phyloP scores from a whole-genome alignment of 2,329 filamentous ascomycete species.

The Aspergillus latus region DNA sequence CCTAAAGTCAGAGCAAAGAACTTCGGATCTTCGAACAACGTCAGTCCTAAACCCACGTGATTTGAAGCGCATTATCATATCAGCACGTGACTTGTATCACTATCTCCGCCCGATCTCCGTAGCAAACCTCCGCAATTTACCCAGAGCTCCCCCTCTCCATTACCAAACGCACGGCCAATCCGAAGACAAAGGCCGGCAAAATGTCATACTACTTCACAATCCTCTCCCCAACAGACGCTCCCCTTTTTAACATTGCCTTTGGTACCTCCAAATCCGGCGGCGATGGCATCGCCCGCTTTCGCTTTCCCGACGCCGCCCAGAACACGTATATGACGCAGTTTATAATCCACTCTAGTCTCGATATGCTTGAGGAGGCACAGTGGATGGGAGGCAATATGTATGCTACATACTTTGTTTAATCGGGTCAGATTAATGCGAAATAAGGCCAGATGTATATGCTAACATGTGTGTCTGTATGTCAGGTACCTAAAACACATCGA shows the following conservation, averaged over 20 bases:
- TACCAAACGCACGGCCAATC: neutral
- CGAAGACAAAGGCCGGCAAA: conserved; percentile 23
- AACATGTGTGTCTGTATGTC: neutral
- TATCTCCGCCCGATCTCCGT: conserved; percentile 12
- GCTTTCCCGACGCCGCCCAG: conserved; percentile 82
- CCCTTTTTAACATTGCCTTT: conserved; percentile 95
- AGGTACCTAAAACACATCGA: conserved; percentile 97
- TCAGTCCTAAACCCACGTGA: neutral
- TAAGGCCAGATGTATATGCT: too few relatives aligned
- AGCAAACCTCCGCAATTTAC: neutral
- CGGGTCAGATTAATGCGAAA: neutral
- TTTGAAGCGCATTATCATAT: neutral
- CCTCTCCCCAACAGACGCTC: conserved; percentile 91
- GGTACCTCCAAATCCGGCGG: conserved; percentile 94
- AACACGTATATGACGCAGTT: conserved; percentile 98
- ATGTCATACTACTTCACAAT: conserved; percentile 99
- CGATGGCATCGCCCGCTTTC: conserved; percentile 86
- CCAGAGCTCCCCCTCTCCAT: neutral
- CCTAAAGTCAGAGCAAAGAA: neutral
- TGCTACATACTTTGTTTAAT: too few relatives aligned
- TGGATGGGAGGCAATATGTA: conserved; percentile 86
- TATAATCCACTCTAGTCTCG: conserved; percentile 88
- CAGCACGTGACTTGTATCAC: conserved; percentile 7
- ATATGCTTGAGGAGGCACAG: conserved; percentile 94
- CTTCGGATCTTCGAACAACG: neutral